Evolutionary conservation across 179 eudicot species (phyloP), one percentile per base, ranked within the genome.

Genomic region (Spinacia oleracea): DNA sequence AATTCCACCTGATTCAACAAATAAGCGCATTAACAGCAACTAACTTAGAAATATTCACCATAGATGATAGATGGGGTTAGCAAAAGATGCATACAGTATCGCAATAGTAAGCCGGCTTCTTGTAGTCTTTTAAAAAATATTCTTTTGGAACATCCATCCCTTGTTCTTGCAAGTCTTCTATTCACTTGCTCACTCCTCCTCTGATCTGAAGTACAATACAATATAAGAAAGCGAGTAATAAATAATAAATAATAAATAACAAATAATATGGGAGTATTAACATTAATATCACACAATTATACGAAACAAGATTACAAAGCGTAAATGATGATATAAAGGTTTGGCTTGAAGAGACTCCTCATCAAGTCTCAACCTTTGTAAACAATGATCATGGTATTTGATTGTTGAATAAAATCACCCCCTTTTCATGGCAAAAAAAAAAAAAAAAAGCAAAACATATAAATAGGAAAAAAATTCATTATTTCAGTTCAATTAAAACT

Each of bases 41-140:
- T 59, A 59, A 59, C 64, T 59, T 59, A 59, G 64, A 59, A 23
- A 59, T 23, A 59, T 59, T 59, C 64, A 59, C 64, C 64, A 59
- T 59, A 59, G 2, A 59, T n/a, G n/a, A n/a, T n/a, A n/a, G n/a
- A n/a, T 9, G 55, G 55, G 55, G 55, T 50, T 50, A 59, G 12
- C 25, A 59, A 50, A 60, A 25, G 4, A 14, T 18, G 56, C 82
- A 62, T 84, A 94, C 99, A 72, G 90, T 78, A 73, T 94, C 97
- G 84, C 94, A 96, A 78, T 89, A 94, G 86, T 94, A 94, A 82
- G 90, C 97, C 51, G 99, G 99, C 81, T 87, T 81, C 86, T 94
- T 92, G 86, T 94, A 96, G 78, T 96, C 98, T 84, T 89, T 92
- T 21, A 94, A 77, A 79, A 96, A 96, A 74, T 94, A 89, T 83